Evolutionary conservation across 2,329 filamentous ascomycete genomes (phyloP).

Genomic region (Lasiodiplodia gonubiensis): DNA sequence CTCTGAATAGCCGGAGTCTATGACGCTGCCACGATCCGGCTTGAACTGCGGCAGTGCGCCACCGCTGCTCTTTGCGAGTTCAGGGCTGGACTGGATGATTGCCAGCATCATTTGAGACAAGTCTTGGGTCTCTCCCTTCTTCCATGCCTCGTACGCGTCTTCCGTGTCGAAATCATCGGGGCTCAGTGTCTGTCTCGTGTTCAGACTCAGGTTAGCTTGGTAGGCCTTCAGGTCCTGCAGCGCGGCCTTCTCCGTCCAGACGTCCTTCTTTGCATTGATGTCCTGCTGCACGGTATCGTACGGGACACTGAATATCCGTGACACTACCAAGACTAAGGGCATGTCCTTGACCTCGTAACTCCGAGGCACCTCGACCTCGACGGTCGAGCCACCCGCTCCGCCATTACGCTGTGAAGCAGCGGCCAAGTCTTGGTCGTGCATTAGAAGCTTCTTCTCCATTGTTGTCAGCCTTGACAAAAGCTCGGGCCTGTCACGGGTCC

Average conservation of each 20-base stretch:
- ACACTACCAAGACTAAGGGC: conserved; percentile 87
- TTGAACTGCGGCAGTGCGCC: conserved; percentile 64
- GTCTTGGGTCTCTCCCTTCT: conserved; percentile 83
- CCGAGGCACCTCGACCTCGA: conserved; percentile 82
- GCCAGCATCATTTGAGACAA: conserved; percentile 93
- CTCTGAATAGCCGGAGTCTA: conserved; percentile 53
- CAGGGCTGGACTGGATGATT: conserved; percentile 83
- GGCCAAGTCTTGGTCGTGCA: conserved; percentile 88
- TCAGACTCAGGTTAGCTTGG: conserved; percentile 83
- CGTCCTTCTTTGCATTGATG: conserved; percentile 77
- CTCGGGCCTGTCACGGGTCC: conserved; percentile 83
- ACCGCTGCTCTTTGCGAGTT: conserved; percentile 78
- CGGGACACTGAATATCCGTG: conserved; percentile 81
- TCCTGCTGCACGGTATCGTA: conserved; percentile 83
- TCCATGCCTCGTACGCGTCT: conserved; percentile 88
- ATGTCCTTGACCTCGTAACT: conserved; percentile 97
- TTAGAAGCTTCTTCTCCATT: conserved; percentile 90
- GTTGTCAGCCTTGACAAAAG: conserved; percentile 77
- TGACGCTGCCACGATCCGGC: conserved; percentile 42
- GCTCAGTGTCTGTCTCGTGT: conserved; percentile 75
- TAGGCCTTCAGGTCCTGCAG: conserved; percentile 92
- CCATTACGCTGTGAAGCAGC: conserved; percentile 64
- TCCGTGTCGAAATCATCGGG: conserved; percentile 89
- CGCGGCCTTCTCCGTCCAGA: conserved; percentile 92
- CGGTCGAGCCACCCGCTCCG: conserved; percentile 65